Conservation (phyloP, 768 basidiomycete species). For the Russula emetica region DNA sequence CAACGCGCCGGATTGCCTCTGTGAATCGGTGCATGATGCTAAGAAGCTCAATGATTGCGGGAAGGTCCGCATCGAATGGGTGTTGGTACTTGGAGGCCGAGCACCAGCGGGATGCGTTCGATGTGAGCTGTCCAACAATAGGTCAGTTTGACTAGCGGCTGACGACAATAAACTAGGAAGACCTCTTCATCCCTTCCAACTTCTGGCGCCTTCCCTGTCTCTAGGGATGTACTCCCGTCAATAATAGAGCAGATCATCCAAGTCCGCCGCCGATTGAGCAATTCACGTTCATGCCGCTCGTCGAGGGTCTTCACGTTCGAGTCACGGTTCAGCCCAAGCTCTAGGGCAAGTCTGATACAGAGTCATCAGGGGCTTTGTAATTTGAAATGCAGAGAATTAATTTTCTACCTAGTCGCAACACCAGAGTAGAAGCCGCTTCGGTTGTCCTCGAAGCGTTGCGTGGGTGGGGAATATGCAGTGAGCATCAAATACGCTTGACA, state of each 20-base stretch:
- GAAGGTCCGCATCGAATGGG: slow-evolving; percentile 32
- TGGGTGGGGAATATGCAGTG: slow-evolving; percentile 58
- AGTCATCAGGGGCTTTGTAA: not conserved
- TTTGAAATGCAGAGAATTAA: not conserved
- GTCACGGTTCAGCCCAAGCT: slow-evolving; percentile 62
- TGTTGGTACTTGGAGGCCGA: slow-evolving; percentile 31
- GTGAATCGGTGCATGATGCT: slow-evolving; percentile 35
- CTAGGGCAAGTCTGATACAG: slow-evolving; percentile 56
- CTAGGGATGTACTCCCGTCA: slow-evolving; percentile 69
- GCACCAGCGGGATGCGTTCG: slow-evolving; percentile 30
- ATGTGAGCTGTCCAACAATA: slow-evolving; percentile 40
- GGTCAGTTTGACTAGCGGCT: slow-evolving; percentile 15
- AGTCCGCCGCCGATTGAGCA: slow-evolving; percentile 63
- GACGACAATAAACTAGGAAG: slow-evolving; percentile 30
- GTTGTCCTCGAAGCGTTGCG: slow-evolving; percentile 65
- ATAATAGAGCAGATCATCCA: slow-evolving; percentile 76
- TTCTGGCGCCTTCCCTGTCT: slow-evolving; percentile 71
- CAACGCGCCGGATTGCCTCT: slow-evolving; percentile 15
- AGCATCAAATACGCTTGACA: slow-evolving; percentile 73
- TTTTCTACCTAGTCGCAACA: slow-evolving; percentile 55
- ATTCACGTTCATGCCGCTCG: slow-evolving; percentile 59
- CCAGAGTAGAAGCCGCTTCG: slow-evolving; percentile 70
- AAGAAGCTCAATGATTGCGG: slow-evolving; percentile 34
- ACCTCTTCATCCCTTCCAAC: slow-evolving; percentile 62
- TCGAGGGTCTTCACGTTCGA: slow-evolving; percentile 39